These are phyloP conservation scores for Sesbania bispinosa DNA, from an alignment of 306 rosid genomes.

Conservation along the genomic window DNA sequence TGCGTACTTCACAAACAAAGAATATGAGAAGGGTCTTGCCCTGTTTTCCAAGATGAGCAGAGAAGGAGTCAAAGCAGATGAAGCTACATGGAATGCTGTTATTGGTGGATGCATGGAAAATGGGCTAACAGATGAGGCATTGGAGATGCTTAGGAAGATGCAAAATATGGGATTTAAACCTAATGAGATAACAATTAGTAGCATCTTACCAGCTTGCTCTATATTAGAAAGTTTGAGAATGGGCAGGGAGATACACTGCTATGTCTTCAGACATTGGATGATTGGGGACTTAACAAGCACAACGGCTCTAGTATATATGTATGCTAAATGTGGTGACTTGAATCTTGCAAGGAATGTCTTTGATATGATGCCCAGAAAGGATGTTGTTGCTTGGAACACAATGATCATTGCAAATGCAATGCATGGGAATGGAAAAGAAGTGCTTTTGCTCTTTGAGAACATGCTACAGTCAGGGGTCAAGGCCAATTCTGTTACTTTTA, in stretches of 20 bases:
- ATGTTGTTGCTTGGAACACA: constrained; percentile 56
- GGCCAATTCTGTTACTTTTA: constrained; percentile 51
- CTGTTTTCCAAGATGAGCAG: constrained; percentile 40
- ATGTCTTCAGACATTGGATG: constrained; percentile 44
- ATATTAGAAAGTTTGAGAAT: constrained; percentile 45
- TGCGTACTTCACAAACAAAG: constrained; percentile 43
- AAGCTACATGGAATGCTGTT: constrained; percentile 56
- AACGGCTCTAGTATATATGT: constrained; percentile 44
- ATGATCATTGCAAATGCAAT: constrained; percentile 54
- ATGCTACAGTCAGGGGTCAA: constrained; percentile 40
- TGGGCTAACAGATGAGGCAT: constrained; percentile 37
- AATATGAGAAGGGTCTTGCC: constrained; percentile 41
- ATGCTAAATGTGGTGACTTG: constrained; percentile 59
- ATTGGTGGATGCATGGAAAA: constrained; percentile 53
- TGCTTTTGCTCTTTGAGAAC: constrained; percentile 36
- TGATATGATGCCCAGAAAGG: constrained; percentile 37
- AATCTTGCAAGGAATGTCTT: constrained; percentile 41
- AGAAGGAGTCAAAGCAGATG: constrained; percentile 35
- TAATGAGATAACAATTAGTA: constrained; percentile 43
- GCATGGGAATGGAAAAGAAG: constrained; percentile 60
- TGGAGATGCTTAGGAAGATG: constrained; percentile 51
- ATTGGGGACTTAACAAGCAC: constrained; percentile 39
- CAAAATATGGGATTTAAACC: constrained; percentile 51
- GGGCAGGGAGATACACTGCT: constrained; percentile 54
- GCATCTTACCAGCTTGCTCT: constrained; percentile 54